Conservation (phyloP, 139 green algal species). For the Nannochloris sp. region DNA sequence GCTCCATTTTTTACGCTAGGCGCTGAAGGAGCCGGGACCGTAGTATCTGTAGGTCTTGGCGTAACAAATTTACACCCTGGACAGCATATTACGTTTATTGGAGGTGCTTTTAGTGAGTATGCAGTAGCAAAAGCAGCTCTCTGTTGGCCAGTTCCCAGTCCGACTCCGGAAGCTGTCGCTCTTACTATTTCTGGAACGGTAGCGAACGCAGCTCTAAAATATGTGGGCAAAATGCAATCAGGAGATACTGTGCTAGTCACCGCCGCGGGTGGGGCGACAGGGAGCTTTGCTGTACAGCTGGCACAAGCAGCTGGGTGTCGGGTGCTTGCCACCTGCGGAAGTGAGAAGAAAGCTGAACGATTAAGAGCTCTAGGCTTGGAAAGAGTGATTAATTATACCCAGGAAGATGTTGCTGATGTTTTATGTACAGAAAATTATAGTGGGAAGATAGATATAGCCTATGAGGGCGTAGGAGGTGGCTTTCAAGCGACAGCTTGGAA, state of each 20-base stretch:
- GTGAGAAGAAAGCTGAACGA: conserved; percentile 23
- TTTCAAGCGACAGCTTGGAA: conserved; percentile 31
- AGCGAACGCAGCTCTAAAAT: conserved; percentile 39
- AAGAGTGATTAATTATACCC: conserved; percentile 37
- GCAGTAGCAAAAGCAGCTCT: conserved; percentile 6
- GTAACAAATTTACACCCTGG: conserved; percentile 28
- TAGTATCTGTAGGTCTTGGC: conserved; percentile 33
- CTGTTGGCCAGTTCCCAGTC: conserved; percentile 12
- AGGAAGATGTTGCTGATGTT: conserved; percentile 38
- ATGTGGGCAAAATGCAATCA: conserved; percentile 11
- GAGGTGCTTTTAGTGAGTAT: conserved; percentile 44
- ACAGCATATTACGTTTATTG: conserved; percentile 38
- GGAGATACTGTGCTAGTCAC: conserved; percentile 53
- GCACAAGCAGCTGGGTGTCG: conserved; percentile 32
- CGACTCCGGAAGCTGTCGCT: conserved; percentile 27
- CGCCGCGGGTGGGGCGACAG: conserved; percentile 54
- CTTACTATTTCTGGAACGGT: conserved; percentile 43
- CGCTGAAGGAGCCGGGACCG: conserved; percentile 45
- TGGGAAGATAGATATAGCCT: conserved; percentile 46
- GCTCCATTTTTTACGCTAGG: conserved; percentile 33
- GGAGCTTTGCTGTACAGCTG: conserved; percentile 62
- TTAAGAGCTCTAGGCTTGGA: conserved; percentile 26
- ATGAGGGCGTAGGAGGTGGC: conserved; percentile 64
- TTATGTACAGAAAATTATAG: conserved; percentile 46
- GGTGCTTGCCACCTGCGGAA: conserved; percentile 40